Base-by-base conservation (phyloP, 2,329 filamentous ascomycete genomes). In the Mycosphaerella sp. region DNA sequence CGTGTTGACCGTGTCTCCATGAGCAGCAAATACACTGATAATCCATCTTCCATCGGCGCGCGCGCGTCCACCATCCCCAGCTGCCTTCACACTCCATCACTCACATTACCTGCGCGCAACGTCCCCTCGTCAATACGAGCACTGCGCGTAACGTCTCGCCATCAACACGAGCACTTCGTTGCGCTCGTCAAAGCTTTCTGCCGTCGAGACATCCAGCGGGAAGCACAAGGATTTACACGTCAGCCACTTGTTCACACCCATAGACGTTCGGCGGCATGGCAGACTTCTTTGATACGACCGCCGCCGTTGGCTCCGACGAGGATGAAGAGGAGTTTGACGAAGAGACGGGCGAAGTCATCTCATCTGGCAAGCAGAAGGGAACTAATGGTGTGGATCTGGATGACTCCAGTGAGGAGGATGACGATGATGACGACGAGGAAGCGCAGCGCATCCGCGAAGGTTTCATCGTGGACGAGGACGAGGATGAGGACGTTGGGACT, bases 381-480 rank as follows among this genome's bases (percentile, higher is more conserved):
- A 50, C 62, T 61, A 64, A 67, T 41, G 72, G 69, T 42, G 51
- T 21, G 30, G 67, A 75, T 43, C 71, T 88, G 49, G 85, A 91
- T 63, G 89, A 95, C 70, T 95, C 88, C 0, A 94, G 87, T 62
- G 89, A 95, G 62, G 89, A 95, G 65, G 89, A 94, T 57, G 88
- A 95, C 30, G 88, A 69, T 17, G 68, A 94, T 49, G 89, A 95
- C 53, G 89, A 95, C 52, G 89, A 95, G 66, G 89, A 93, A 67
- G 85, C 82, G 57, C 80, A 82, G 61, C 85, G 82, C 69, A 87
- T 93, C 73, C 62, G 76, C 46, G 89, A 95, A 74, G 91, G 90
- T 21, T 98, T 97, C 72, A 96, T 98, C 59, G 89, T 95, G 57
- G 89, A 95, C 64, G 90, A 95, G 64, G 89, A 90, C 54, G 90